phyloP scores from a whole-genome alignment of 2,329 filamentous ascomycete species.

The Aspergillus floridensis region DNA sequence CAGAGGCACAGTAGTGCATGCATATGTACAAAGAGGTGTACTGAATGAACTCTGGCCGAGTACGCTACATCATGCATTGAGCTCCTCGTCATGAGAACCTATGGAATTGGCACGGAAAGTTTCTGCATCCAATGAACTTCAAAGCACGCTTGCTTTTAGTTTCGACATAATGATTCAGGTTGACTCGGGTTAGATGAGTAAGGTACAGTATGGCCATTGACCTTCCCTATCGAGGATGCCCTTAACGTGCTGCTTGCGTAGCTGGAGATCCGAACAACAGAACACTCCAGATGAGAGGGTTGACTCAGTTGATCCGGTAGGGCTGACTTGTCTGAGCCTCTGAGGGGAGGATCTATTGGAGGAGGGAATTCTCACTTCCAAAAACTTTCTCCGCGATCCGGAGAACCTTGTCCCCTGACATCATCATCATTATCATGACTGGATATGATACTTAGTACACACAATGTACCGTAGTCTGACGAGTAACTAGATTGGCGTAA shows the following conservation, averaged over 20 bases:
- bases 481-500: neutral
- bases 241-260: neutral
- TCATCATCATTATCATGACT: slow-evolving; percentile 1
- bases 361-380: neutral
- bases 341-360: neutral
- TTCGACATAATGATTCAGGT: no score
- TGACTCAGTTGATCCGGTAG: slow-evolving; percentile 2
- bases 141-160: no score
- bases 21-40: no score
- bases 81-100: no score
- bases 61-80: no score
- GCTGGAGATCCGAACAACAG: neutral
- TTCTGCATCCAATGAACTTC: no score
- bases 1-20: neutral
- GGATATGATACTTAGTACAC: neutral
- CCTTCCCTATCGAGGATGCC: neutral
- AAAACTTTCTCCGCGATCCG: neutral
- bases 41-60: no score
- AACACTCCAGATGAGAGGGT: neutral
- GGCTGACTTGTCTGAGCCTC: slow-evolving; percentile 6
- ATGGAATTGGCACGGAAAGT: no score
- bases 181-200: no score
- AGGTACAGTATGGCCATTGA: neutral
- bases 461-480: neutral
- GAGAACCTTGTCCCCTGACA: neutral